A percentile compares a stretch with the other conserved stretches of the same genome.
phyloP scores from a whole-genome alignment of 495 filamentous ascomycete species.

The Podospora comata region DNA sequence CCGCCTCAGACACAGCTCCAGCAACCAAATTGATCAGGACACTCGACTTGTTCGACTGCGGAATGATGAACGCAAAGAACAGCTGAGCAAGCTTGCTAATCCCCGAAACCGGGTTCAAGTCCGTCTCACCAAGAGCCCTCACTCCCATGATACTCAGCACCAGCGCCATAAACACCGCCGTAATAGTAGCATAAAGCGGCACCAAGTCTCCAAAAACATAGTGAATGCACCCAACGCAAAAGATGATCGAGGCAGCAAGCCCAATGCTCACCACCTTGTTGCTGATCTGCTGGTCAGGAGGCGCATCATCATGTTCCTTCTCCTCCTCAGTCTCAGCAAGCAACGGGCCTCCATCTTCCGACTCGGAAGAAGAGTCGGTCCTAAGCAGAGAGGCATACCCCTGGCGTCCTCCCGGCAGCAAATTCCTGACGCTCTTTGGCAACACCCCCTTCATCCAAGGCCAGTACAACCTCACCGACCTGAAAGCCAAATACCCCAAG shows the following conservation, averaged over 20 bases:
- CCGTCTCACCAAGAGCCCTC: conserved; percentile 89
- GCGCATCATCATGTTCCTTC: conserved; percentile 61
- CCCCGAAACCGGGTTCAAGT: conserved; percentile 93
- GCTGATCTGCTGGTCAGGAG: conserved; percentile 76
- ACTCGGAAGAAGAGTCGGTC: conserved; percentile 47
- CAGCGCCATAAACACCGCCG: conserved; percentile 82
- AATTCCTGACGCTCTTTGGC: neutral
- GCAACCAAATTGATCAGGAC: conserved; percentile 91
- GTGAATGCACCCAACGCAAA: conserved; percentile 79
- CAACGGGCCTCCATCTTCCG: conserved; percentile 4
- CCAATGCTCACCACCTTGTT: conserved; percentile 67
- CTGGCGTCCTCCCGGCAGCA: conserved; percentile 2
- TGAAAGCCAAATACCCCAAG: conserved; percentile 72
- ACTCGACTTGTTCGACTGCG: conserved; percentile 66
- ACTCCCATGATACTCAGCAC: conserved; percentile 94
- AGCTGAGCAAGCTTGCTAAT: conserved; percentile 97
- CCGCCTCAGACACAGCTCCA: conserved; percentile 65
- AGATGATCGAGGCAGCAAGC: conserved; percentile 67
- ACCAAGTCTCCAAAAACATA: conserved; percentile 69
- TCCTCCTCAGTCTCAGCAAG: conserved; percentile 19
- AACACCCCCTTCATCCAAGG: conserved; percentile 11
- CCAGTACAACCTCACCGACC: conserved; percentile 27
- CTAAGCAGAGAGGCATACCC: conserved; percentile 12
- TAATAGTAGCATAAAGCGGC: conserved; percentile 67
- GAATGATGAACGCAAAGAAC: conserved; percentile 84